These are phyloP conservation scores for Diutina catenulata DNA, from an alignment of 1,139 yeast species.

Conservation along the genomic window DNA sequence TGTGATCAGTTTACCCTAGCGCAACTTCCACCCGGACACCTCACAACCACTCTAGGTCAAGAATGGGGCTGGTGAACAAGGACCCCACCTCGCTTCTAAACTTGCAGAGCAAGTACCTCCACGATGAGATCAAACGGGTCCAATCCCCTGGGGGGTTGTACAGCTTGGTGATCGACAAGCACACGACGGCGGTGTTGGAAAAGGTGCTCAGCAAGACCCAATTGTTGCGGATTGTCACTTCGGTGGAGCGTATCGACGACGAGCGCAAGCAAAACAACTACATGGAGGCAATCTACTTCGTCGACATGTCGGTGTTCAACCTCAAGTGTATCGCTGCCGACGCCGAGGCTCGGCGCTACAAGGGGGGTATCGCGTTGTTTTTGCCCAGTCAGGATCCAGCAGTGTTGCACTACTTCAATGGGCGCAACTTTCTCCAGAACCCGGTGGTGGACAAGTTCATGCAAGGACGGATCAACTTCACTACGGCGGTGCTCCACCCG, in stretches of 20 bases:
- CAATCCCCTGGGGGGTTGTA: slow-evolving; percentile 25
- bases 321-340: slow-evolving; percentile 33
- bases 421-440: slow-evolving; percentile 19
- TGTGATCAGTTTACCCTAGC: no score
- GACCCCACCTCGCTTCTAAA: slow-evolving; percentile 24
- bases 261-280: slow-evolving; percentile 24
- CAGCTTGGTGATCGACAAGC: slow-evolving; percentile 27
- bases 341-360: slow-evolving; percentile 25
- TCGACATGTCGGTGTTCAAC: slow-evolving; percentile 26
- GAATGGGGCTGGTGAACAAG: no score
- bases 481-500: slow-evolving; percentile 11
- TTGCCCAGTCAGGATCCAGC: slow-evolving; percentile 15
- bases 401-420: slow-evolving; percentile 16
- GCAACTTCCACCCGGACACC: no score
- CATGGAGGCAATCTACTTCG: slow-evolving; percentile 31
- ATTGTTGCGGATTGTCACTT: slow-evolving; percentile 28
- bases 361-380: slow-evolving; percentile 27
- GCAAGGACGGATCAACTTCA: slow-evolving; percentile 9
- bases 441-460: slow-evolving; percentile 23
- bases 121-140: slow-evolving; percentile 22
- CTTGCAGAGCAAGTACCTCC: slow-evolving; percentile 25
- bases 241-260: slow-evolving; percentile 28
- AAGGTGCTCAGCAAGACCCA: slow-evolving; percentile 26
- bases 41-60: no score
- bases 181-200: slow-evolving; percentile 23